Evolutionary conservation across 2,329 filamentous ascomycete genomes (phyloP).

Genomic region (Fusarium papillatum): DNA sequence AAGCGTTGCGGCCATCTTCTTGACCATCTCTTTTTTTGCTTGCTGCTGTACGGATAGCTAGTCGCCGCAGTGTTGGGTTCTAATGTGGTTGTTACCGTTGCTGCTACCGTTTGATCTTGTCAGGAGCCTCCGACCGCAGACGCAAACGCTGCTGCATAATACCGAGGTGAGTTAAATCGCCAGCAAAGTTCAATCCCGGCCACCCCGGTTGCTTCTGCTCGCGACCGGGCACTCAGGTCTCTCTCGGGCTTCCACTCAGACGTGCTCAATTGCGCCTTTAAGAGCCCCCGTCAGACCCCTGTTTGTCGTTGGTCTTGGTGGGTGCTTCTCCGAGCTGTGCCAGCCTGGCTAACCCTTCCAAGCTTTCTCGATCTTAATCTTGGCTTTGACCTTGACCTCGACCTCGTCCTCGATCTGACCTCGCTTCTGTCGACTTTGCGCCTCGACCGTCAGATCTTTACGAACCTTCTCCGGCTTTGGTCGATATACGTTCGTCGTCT

Average conservation of each 20-base stretch:
- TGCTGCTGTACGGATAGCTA: constrained; percentile 4
- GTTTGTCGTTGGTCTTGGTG: constrained; percentile 25
- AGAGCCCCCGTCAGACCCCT: constrained; percentile 37
- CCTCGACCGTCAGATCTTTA: constrained; percentile 15
- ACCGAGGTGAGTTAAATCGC: constrained; percentile 14
- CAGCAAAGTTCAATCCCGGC: constrained; percentile 19
- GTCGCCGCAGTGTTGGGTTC: constrained; percentile 14
- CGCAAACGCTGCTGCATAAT: constrained; percentile 13
- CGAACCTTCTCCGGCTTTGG: constrained; percentile 13
- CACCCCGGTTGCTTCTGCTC: constrained; percentile 33
- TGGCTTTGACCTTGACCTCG: constrained; percentile 24
- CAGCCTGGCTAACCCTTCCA: constrained; percentile 32
- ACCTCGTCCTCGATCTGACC: constrained; percentile 12
- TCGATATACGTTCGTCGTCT: constrained; percentile 6
- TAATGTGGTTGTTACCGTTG: constrained; percentile 16
- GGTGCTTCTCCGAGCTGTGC: constrained; percentile 31
- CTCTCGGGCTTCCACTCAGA: constrained; percentile 17
- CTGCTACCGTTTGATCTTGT: constrained; percentile 1
- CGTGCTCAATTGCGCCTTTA: constrained; percentile 40
- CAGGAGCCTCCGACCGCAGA: constrained; percentile 7
- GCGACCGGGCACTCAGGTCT: constrained; percentile 27
- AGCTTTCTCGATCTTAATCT: constrained; percentile 20
- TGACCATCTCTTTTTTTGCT: constrained; percentile 10
- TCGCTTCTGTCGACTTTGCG: constrained; percentile 20
- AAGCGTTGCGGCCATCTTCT: constrained; percentile 14